Evolutionary conservation across 1,139 yeast genomes (phyloP).

Genomic region (Arxiozyma slooffiae): DNA sequence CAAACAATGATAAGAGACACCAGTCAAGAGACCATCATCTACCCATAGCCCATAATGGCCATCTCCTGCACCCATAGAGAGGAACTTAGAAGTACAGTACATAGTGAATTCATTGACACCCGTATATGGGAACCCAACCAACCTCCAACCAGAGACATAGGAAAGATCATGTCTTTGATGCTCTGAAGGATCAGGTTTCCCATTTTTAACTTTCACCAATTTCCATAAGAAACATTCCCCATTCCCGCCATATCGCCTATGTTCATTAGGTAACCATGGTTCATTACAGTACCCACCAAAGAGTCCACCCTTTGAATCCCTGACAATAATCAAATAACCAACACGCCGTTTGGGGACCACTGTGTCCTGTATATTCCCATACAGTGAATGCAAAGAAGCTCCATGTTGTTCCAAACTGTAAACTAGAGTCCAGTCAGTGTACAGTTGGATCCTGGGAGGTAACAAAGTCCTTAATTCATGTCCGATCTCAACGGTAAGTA

Average conservation of each 20-base stretch:
- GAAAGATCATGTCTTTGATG: conserved; percentile 1
- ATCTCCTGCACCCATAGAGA: conserved; percentile 85
- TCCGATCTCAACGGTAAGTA: conserved; percentile 54
- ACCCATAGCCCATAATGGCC: conserved; percentile 92
- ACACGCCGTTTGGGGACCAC: conserved; percentile 32
- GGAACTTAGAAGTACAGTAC: conserved; percentile 66
- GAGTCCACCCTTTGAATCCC: too few relatives aligned
- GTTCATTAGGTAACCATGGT: conserved; percentile 57
- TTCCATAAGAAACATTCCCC: conserved; percentile 96
- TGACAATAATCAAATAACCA: conserved; percentile 64
- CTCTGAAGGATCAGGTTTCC: conserved; percentile 6
- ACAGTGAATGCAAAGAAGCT: conserved; percentile 71
- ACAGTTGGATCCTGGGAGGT: conserved; percentile 70
- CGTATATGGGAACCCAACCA: conserved; percentile 81
- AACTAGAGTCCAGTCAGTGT: conserved; percentile 64
- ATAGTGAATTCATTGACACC: conserved; percentile 81
- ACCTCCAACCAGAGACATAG: conserved; percentile 33
- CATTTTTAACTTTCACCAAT: conserved; percentile 34
- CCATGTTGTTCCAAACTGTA: conserved; percentile 91
- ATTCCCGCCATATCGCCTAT: conserved; percentile 74
- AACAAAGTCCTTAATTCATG: conserved; percentile 62
- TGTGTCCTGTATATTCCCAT: conserved; percentile 29
- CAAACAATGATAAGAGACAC: conserved; percentile 66
- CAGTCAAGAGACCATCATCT: conserved; percentile 62
- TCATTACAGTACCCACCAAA: conserved; percentile 85